Conservation (phyloP, 495 filamentous ascomycete genomes). For the Cryomyces minteri region DNA sequence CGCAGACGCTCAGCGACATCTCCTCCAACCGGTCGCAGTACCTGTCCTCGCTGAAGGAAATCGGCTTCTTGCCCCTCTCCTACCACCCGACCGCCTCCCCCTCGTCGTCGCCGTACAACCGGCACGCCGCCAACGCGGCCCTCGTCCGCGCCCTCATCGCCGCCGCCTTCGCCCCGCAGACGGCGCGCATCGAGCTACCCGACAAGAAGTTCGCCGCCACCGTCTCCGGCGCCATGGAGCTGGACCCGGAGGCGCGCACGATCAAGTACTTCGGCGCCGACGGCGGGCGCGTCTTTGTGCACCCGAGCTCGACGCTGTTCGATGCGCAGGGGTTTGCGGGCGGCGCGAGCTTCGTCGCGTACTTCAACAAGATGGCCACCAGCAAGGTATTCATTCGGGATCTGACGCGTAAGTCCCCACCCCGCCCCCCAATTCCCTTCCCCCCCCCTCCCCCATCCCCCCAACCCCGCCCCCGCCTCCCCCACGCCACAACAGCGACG, state of each 20-base stretch:
- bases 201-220: conserved; percentile 86
- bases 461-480: too few species aligned
- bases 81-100: conserved; percentile 16
- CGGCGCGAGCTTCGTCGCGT: conserved; percentile 53
- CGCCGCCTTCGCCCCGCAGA: conserved; percentile 75
- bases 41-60: conserved; percentile 67
- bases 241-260: conserved; percentile 79
- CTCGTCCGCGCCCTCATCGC: conserved; percentile 81
- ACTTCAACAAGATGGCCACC: conserved; percentile 80
- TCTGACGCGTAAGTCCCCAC: conserved; percentile 51
- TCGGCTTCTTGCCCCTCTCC: conserved; percentile 48
- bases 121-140: conserved; percentile 27
- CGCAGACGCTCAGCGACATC: conserved; percentile 72
- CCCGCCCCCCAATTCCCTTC: not conserved
- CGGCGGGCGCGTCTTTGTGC: conserved; percentile 76
- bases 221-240: conserved; percentile 67
- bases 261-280: conserved; percentile 87
- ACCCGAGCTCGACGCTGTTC: conserved; percentile 76
- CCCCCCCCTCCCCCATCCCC: not conserved
- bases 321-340: conserved; percentile 55
- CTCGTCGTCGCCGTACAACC: conserved; percentile 16
- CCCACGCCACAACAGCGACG: too few species aligned
- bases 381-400: conserved; percentile 80
- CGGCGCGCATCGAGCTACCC: conserved; percentile 78
- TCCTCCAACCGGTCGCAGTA: conserved; percentile 72